phyloP scores from a whole-genome alignment of 176 grass and related monocot species.

The Panicum miliaceum region DNA sequence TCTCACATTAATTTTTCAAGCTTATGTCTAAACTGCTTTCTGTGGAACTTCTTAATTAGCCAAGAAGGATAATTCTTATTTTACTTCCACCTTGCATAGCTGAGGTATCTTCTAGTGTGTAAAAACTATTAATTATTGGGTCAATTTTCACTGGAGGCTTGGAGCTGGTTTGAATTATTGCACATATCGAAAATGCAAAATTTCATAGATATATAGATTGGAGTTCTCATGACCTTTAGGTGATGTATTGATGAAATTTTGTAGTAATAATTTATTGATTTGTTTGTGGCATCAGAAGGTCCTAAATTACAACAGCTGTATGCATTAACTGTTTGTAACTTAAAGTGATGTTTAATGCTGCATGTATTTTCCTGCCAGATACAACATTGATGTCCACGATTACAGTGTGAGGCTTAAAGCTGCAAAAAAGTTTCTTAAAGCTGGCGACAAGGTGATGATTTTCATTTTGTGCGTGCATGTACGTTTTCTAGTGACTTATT shows the following conservation, averaged over 20 bases:
- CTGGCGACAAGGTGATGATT: constrained; percentile 79
- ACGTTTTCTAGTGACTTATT: constrained; percentile 26
- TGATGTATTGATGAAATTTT: not conserved
- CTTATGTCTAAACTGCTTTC: not conserved
- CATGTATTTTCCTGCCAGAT: constrained; percentile 58
- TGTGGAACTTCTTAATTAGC: not conserved
- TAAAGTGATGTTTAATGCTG: not conserved
- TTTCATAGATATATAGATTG: not conserved
- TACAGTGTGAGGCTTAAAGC: constrained; percentile 85
- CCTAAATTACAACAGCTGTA: not conserved
- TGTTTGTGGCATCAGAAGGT: not conserved
- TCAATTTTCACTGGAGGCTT: not conserved
- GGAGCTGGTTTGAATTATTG: not conserved
- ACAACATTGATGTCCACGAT: constrained; percentile 90
- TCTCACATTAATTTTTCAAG: not conserved
- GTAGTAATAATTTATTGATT: constrained; percentile 9
- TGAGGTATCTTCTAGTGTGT: not conserved
- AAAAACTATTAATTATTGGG: not conserved
- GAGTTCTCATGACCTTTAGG: not conserved
- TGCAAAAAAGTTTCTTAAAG: constrained; percentile 95
- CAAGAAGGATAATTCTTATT: constrained; percentile 7
- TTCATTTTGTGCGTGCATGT: not conserved
- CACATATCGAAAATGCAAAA: not conserved
- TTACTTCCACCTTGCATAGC: constrained; percentile 18
- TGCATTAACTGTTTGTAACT: not conserved